phyloP scores from a whole-genome alignment of 495 filamentous ascomycete genomes.

The Umbilicaria muhlenbergii region DNA sequence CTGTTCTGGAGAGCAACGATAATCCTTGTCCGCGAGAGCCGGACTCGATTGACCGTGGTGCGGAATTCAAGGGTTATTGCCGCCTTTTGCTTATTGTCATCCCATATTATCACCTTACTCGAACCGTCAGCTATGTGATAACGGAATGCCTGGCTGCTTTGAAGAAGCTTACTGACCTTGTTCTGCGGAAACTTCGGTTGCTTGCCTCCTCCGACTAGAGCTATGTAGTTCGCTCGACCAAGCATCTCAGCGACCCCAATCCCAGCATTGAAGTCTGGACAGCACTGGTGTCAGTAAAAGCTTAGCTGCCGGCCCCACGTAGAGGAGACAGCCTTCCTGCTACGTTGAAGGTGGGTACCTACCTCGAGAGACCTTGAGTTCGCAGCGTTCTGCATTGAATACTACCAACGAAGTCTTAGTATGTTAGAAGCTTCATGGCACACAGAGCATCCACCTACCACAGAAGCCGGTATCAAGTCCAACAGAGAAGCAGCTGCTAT shows the following conservation, averaged over 20 bases:
- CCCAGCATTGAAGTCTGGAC: slow-evolving; percentile 67
- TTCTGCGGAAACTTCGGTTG: slow-evolving; percentile 77
- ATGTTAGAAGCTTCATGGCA: slow-evolving; percentile 4
- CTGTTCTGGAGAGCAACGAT: slow-evolving; percentile 70
- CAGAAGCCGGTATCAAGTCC: slow-evolving; percentile 78
- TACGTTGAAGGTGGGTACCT: slow-evolving; percentile 3
- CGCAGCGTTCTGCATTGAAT: slow-evolving; percentile 61
- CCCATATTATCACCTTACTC: slow-evolving; percentile 71
- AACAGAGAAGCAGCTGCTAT: slow-evolving; percentile 76
- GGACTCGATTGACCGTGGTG: slow-evolving; percentile 60
- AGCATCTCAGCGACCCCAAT: slow-evolving; percentile 79
- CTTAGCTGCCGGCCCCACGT: slow-evolving; percentile 1
- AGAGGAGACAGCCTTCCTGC: not conserved
- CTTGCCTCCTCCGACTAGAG: slow-evolving; percentile 77
- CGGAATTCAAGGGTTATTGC: slow-evolving; percentile 60
- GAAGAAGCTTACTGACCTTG: slow-evolving; percentile 41
- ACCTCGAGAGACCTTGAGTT: slow-evolving; percentile 56
- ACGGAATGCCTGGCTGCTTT: not conserved
- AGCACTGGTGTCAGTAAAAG: not conserved
- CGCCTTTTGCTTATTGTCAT: slow-evolving; percentile 63
- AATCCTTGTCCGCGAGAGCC: slow-evolving; percentile 62
- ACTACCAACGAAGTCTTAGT: slow-evolving; percentile 32
- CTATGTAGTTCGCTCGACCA: slow-evolving; percentile 73
- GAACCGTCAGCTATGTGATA: not conserved
- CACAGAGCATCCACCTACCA: slow-evolving; percentile 37